Conservation (phyloP, 495 filamentous ascomycete species). For the Penicillium macrosclerotiorum region DNA sequence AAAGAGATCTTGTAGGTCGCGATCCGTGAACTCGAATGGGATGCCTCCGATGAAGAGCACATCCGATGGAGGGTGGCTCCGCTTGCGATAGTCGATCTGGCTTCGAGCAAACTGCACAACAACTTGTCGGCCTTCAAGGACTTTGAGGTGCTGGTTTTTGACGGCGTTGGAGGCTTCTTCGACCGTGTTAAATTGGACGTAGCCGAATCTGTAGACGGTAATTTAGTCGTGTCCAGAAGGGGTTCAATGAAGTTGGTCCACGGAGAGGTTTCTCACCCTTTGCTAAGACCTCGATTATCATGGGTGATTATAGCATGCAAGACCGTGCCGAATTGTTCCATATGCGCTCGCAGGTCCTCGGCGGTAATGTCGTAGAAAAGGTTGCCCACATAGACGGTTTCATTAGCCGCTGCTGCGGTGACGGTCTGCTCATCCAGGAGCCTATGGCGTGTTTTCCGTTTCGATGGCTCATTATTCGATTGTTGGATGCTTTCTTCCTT, state of each 20-base stretch:
- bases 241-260: background rate
- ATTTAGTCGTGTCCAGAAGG: background rate
- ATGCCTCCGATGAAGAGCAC: slow-evolving; percentile 89
- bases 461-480: background rate
- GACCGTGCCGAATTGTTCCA: slow-evolving; percentile 65
- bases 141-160: slow-evolving; percentile 59
- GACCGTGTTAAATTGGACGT: slow-evolving; percentile 62
- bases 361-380: slow-evolving; percentile 79
- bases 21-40: slow-evolving; percentile 83
- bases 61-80: slow-evolving; percentile 45
- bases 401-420: background rate
- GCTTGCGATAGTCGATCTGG: slow-evolving; percentile 17
- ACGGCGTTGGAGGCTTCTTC: slow-evolving; percentile 61
- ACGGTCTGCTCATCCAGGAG: background rate
- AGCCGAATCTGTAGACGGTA: slow-evolving; percentile 65
- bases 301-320: slow-evolving; percentile 52
- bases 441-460: background rate
- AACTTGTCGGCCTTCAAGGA: slow-evolving; percentile 78
- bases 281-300: slow-evolving; percentile 76
- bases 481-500: background rate
- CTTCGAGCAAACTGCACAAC: slow-evolving; percentile 54
- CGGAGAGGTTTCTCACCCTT: slow-evolving; percentile 63
- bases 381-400: slow-evolving; percentile 76
- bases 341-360: slow-evolving; percentile 64
- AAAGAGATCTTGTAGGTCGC: slow-evolving; percentile 83